Evolutionary conservation across 2,329 filamentous ascomycete species (phyloP), one percentile per base, ranked within the genome.

Genomic region (Trichoderma sp.): DNA sequence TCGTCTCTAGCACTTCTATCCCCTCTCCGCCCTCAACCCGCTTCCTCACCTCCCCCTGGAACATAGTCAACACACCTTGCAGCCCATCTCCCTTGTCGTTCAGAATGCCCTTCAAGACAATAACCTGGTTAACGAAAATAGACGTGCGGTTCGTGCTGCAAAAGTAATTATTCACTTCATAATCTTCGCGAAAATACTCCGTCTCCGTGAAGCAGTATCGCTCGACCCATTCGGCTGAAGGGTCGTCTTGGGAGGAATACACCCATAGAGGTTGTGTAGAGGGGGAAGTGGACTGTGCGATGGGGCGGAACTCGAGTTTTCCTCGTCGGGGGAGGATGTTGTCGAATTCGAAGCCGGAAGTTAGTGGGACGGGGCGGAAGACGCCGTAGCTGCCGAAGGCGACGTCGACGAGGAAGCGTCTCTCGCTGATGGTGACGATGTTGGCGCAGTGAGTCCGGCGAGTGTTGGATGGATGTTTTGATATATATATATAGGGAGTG

Each of bases 361-460:
- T 72, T 6, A 86, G 79, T 0, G 80, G 82, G 1, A 86, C 68
- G 4, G 85, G 85, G 1, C 76, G 63, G 31, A 79, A 77, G 5
- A 84, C 76, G 9, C 80, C 81, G 77, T 89, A 86, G 71, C 86
- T 86, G 24, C 91, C 91, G 78, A 91, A 92, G 31, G 89, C 91
- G 16, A 92, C 89, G 79, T 93, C 91, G 33, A 89, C 85, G 77
- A 88, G 81, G 80, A 88, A 89, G 59, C 83, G 82, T 60, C 84
- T 83, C 29, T 83, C 81, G 11, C 84, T 82, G 27, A 93, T 85
- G 31, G 85, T 88, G 64, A 92, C 87, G 73, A 93, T 86, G 78
- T 90, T 89, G 72, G 91, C 84, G 85, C 91, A 89, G 81, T 93
- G 91, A 16, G 84, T 83, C 89, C 90, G n/a, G n/a, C n/a, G n/a